Evolutionary conservation across 2,329 filamentous ascomycete species (phyloP).

Genomic region (Cladosporium halotolerans): DNA sequence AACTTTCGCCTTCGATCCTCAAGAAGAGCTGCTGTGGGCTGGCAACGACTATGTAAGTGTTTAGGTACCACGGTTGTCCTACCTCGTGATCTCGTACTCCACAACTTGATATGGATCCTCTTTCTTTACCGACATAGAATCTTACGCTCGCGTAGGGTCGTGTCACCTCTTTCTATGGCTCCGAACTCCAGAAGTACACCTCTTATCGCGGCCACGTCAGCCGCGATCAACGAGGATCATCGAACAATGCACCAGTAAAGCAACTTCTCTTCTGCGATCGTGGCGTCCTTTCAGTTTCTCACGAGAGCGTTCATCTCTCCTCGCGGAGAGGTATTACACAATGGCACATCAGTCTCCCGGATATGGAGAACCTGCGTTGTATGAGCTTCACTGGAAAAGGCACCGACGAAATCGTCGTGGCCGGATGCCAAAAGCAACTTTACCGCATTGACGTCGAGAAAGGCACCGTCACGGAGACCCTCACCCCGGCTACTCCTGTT

Average conservation of each 20-base stretch:
- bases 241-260: slow-evolving; percentile 66
- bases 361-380: slow-evolving; percentile 82
- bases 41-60: slow-evolving; percentile 77
- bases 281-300: slow-evolving; percentile 79
- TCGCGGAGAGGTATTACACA: slow-evolving; percentile 71
- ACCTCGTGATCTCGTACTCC: background rate
- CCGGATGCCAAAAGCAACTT: slow-evolving; percentile 80
- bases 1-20: slow-evolving; percentile 80
- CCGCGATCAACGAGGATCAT: slow-evolving; percentile 21
- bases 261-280: slow-evolving; percentile 89
- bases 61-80: background rate
- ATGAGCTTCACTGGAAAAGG: slow-evolving; percentile 93
- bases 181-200: slow-evolving; percentile 81
- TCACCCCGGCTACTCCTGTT: slow-evolving; percentile 20
- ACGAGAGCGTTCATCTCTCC: slow-evolving; percentile 83
- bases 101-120: background rate
- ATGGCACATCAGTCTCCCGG: slow-evolving; percentile 76
- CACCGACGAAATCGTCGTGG: slow-evolving; percentile 75
- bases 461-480: slow-evolving; percentile 38
- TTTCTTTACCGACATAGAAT: background rate
- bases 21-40: slow-evolving; percentile 85
- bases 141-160: slow-evolving; percentile 56
- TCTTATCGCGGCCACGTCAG: slow-evolving; percentile 75
- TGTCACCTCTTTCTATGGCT: slow-evolving; percentile 80
- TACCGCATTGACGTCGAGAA: slow-evolving; percentile 64